Conservation (phyloP, 768 basidiomycete species). For the Suillus cothurnatus region DNA sequence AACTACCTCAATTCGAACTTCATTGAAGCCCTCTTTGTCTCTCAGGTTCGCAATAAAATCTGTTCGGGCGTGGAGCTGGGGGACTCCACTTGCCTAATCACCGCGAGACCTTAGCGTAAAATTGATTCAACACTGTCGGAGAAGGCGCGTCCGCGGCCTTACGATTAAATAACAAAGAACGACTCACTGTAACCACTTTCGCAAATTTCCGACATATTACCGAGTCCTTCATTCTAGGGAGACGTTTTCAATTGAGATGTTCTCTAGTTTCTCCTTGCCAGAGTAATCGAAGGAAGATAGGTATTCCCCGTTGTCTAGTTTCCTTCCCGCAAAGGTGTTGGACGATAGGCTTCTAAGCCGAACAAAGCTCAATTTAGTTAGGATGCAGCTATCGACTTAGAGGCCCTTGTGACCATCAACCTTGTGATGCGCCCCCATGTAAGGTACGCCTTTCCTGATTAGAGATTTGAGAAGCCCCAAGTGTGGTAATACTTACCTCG, state of each 20-base stretch:
- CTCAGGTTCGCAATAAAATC: too few species aligned
- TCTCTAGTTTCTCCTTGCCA: neutral
- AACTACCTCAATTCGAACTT: neutral
- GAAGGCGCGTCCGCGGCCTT: too few species aligned
- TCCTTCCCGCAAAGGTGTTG: neutral
- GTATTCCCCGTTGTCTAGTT: neutral
- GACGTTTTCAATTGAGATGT: neutral
- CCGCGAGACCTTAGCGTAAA: too few species aligned
- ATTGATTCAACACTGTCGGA: too few species aligned
- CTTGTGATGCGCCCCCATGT: neutral
- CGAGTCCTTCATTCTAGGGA: too few species aligned
- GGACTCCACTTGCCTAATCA: too few species aligned
- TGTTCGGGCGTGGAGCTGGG: too few species aligned
- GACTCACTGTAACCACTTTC: too few species aligned
- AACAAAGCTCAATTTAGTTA: neutral
- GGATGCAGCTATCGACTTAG: neutral
- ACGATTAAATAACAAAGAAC: too few species aligned
- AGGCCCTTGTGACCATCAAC: neutral
- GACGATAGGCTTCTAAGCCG: neutral
- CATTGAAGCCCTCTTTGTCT: too few species aligned
- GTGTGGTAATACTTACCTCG: neutral
- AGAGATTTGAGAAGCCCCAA: neutral
- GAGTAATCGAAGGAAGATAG: neutral
- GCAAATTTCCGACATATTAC: too few species aligned
- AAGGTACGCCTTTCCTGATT: neutral